Evolutionary conservation across 345 rosid species (phyloP).

Genomic region (Euclidium syriacum): DNA sequence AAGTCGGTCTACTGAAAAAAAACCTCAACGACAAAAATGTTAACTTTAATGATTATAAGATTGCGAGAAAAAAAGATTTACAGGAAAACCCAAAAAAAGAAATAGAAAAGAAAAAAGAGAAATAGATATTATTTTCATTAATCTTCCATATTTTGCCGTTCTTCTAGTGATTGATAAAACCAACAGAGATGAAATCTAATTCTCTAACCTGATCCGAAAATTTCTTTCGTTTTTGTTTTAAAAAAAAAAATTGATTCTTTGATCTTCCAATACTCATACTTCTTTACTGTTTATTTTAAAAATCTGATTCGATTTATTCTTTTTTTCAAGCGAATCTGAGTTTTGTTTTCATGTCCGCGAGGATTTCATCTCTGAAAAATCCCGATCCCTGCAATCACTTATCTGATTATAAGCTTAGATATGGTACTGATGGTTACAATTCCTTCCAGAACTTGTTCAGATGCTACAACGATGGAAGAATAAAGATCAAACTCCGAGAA

Average conservation of each 20-base stretch:
- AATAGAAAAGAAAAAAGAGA: background rate
- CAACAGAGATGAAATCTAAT: constrained; percentile 18
- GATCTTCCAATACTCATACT: background rate
- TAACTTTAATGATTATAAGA: constrained; percentile 26
- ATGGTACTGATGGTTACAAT: constrained; percentile 51
- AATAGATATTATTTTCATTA: constrained; percentile 3
- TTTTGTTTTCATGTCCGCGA: constrained; percentile 41
- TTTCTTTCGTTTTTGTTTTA: background rate
- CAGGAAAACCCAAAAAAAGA: background rate
- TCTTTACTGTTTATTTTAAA: background rate
- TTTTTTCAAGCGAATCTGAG: background rate
- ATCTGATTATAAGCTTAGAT: constrained; percentile 65
- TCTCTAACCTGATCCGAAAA: constrained; percentile 16
- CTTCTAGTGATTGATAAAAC: constrained; percentile 18
- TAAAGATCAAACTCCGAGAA: constrained; percentile 35
- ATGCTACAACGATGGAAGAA: constrained; percentile 43
- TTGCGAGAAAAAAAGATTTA: constrained; percentile 7
- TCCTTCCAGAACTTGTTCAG: constrained; percentile 45
- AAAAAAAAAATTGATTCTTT: constrained; percentile 11
- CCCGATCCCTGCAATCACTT: constrained; percentile 74
- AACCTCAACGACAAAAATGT: constrained; percentile 21
- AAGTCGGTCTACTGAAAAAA: constrained; percentile 28
- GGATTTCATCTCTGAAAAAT: constrained; percentile 36
- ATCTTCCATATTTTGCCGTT: constrained; percentile 19
- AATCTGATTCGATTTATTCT: background rate